Percentiles rank a stretch among this genome's conserved stretches.
phyloP scores from a whole-genome alignment of 1,139 yeast genomes.

The Saccharomyces hybrid region DNA sequence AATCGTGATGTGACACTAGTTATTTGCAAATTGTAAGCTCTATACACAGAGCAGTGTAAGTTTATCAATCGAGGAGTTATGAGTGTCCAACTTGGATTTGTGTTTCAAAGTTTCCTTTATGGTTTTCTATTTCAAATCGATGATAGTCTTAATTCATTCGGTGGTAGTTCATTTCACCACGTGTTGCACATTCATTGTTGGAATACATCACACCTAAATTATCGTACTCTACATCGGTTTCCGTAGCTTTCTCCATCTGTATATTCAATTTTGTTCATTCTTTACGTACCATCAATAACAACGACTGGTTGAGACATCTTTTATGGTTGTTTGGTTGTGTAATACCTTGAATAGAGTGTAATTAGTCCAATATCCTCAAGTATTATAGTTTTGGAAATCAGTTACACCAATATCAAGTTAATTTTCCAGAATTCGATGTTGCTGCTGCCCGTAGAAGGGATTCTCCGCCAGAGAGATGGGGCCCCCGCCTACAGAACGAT shows the following conservation, averaged over 20 bases:
- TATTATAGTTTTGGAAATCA: not conserved
- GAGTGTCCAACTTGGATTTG: too few relatives aligned
- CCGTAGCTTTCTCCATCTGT: not conserved
- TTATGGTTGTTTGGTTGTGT: slow-evolving; percentile 21
- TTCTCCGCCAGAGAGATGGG: not conserved
- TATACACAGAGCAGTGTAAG: too few relatives aligned
- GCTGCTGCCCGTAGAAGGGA: slow-evolving; percentile 2
- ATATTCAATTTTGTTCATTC: not conserved
- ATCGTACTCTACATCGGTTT: not conserved
- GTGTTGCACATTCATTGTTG: not conserved
- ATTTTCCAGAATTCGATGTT: slow-evolving; percentile 5
- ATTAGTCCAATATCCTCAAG: not conserved
- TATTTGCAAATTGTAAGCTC: too few relatives aligned
- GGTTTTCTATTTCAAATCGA: not conserved
- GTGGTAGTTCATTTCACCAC: not conserved
- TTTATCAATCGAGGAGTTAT: too few relatives aligned
- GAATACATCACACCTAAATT: not conserved
- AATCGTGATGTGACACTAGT: too few relatives aligned
- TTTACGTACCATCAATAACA: slow-evolving; percentile 78
- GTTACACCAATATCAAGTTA: not conserved
- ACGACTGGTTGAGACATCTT: slow-evolving; percentile 89
- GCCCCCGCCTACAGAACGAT: not conserved
- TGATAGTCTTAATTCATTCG: not conserved
- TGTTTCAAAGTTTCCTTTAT: too few relatives aligned
- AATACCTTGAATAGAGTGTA: not conserved